phyloP scores from a whole-genome alignment of 106 monocot species.

The Dendrobium catenatum region DNA sequence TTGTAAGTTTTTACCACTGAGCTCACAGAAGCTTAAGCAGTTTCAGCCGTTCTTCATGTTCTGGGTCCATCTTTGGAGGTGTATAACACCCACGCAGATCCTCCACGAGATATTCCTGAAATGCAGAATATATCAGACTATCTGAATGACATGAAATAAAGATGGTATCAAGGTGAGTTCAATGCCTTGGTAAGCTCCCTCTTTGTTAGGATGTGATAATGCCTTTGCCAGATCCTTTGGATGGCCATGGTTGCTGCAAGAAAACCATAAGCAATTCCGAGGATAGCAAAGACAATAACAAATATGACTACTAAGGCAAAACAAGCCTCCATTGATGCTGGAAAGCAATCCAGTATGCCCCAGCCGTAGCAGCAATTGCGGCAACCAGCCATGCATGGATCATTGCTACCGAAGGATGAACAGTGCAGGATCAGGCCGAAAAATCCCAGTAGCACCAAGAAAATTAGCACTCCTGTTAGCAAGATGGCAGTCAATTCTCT shows the following conservation, averaged over 20 bases:
- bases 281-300: slow-evolving; percentile 83
- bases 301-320: slow-evolving; percentile 78
- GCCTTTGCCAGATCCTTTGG: slow-evolving; percentile 93
- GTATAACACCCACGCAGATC: slow-evolving; percentile 80
- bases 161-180: neutral
- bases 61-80: slow-evolving; percentile 71
- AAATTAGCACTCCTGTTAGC: slow-evolving; percentile 68
- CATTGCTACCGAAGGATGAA: slow-evolving; percentile 63
- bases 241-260: slow-evolving; percentile 89
- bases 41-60: slow-evolving; percentile 75
- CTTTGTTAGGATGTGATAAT: slow-evolving; percentile 96
- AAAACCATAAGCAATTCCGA: slow-evolving; percentile 88
- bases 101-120: slow-evolving; percentile 91
- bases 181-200: slow-evolving; percentile 90
- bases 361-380: slow-evolving; percentile 97
- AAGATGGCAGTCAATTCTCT: too few species aligned
- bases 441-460: slow-evolving; percentile 81
- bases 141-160: neutral
- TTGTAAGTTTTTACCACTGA: neutral
- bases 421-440: slow-evolving; percentile 84
- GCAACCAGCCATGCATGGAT: slow-evolving; percentile 83
- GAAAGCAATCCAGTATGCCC: slow-evolving; percentile 87
- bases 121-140: neutral
- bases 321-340: slow-evolving; percentile 94
- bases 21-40: slow-evolving; percentile 66